Evolutionary conservation across 345 rosid genomes (phyloP), one percentile per base, ranked within the genome.

Genomic region (Ceriops decandra): DNA sequence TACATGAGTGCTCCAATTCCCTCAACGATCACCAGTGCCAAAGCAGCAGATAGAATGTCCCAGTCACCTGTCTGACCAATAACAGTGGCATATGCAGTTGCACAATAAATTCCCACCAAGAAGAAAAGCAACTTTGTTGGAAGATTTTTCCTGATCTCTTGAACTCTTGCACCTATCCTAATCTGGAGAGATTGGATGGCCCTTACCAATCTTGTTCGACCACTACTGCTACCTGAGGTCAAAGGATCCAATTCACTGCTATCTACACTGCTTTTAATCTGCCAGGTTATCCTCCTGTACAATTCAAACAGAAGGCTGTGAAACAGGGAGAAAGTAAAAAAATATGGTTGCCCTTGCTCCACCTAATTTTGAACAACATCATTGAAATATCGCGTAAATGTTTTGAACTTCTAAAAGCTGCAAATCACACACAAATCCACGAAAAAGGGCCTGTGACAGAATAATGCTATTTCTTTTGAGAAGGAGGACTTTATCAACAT

Each of bases 51-150:
- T 20, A 93, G 80, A 58, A 90, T 92, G 86, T 93, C 97, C 98
- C 97, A 93, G 64, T 93, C 98, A 65, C 96, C 98, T 13, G 95
- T 90, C 81, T 93, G 97, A 74, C 98, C 98, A n/a, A 89, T 93
- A 70, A 91, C 91, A 54, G 88, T 88, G 6, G 86, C 81, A 63
- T 86, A 88, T 59, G 88, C 88, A 20, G 90, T 93, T 64, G 97
- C 97, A 68, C 90, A 91, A 62, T 93, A 90, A 74, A 84, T 86
- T 26, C 98, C 98, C 10, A 85, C 87, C 88, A 93, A 76, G 78
- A 93, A 88, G 81, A 89, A 90, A 70, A 93, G 79, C 36, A 93
- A 72, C 73, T 93, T 90, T 72, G 79, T 65, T 0, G 96, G 92
- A 53, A 93, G 87, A 73, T 81, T 82, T 74, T 86, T 85, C 86